phyloP scores from a whole-genome alignment of 2,329 filamentous ascomycete species.

The Talaromyces sp. region DNA sequence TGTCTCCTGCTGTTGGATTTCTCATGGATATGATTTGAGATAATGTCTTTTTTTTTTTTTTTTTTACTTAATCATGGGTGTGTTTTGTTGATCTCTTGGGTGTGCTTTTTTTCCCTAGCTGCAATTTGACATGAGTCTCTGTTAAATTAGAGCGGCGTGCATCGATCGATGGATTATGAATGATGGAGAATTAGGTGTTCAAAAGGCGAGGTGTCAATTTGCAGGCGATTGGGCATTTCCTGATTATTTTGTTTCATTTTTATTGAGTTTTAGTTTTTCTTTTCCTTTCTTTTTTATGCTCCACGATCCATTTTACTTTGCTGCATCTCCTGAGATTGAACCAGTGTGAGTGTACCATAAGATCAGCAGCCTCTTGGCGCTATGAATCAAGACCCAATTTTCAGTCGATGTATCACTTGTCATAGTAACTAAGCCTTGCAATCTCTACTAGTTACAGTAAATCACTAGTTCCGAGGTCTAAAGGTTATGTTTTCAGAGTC shows the following conservation, averaged over 20 bases:
- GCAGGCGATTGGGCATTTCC: background rate
- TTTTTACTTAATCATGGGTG: background rate
- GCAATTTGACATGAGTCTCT: slow-evolving; percentile 1
- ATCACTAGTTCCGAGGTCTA: background rate
- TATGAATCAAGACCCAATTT: background rate
- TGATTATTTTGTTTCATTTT: background rate
- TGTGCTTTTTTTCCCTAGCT: slow-evolving; percentile 3
- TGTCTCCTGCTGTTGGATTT: background rate
- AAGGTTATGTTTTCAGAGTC: background rate
- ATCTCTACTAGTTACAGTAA: background rate
- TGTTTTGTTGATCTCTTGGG: slow-evolving; percentile 5
- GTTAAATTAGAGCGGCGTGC: slow-evolving; percentile 16
- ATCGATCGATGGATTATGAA: slow-evolving; percentile 6
- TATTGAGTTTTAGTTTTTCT: background rate
- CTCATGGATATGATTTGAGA: background rate
- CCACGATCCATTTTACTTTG: too few species aligned
- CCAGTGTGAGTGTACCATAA: slow-evolving; percentile 14
- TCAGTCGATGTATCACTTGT: slow-evolving; percentile 6
- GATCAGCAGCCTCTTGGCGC: background rate
- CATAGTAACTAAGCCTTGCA: slow-evolving; percentile 7
- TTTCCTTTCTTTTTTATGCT: background rate
- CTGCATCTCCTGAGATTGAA: background rate
- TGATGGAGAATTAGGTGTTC: slow-evolving; percentile 2
- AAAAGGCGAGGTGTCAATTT: slow-evolving; percentile 4
- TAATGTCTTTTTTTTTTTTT: slow-evolving; percentile 2